phyloP scores from a whole-genome alignment of 306 rosid genomes.

The Mimosa pudica region DNA sequence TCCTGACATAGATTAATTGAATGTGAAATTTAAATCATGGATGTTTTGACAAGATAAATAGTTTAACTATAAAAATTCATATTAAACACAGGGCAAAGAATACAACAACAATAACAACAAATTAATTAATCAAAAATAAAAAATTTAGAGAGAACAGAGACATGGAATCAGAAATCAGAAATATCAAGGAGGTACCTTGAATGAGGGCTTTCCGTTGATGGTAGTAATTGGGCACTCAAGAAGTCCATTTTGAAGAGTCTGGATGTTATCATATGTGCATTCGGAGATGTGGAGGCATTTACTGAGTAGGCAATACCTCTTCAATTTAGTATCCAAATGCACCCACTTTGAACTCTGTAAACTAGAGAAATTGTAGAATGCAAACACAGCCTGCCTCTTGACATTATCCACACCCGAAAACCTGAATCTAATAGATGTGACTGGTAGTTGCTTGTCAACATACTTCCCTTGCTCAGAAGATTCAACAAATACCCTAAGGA shows the following conservation, averaged over 20 bases:
- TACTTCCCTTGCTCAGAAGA: constrained; percentile 50
- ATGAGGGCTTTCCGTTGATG: constrained; percentile 35
- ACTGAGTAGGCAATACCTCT: constrained; percentile 65
- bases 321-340: constrained; percentile 66
- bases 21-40: background rate
- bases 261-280: constrained; percentile 90
- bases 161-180: constrained; percentile 15
- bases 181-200: constrained; percentile 56
- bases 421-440: constrained; percentile 81
- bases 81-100: constrained; percentile 9
- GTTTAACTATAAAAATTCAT: constrained; percentile 13
- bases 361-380: constrained; percentile 64
- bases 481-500: constrained; percentile 60
- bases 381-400: constrained; percentile 77
- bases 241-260: constrained; percentile 66
- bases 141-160: background rate
- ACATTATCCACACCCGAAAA: constrained; percentile 57
- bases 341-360: constrained; percentile 69
- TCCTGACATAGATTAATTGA: background rate
- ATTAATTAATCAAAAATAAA: background rate
- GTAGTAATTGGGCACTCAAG: constrained; percentile 43
- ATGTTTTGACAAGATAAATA: constrained; percentile 20
- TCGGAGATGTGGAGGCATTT: constrained; percentile 76
- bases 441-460: constrained; percentile 65
- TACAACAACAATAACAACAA: background rate